phyloP scores from a whole-genome alignment of 1,139 yeast genomes.

The Sugiyamaella castrensis region DNA sequence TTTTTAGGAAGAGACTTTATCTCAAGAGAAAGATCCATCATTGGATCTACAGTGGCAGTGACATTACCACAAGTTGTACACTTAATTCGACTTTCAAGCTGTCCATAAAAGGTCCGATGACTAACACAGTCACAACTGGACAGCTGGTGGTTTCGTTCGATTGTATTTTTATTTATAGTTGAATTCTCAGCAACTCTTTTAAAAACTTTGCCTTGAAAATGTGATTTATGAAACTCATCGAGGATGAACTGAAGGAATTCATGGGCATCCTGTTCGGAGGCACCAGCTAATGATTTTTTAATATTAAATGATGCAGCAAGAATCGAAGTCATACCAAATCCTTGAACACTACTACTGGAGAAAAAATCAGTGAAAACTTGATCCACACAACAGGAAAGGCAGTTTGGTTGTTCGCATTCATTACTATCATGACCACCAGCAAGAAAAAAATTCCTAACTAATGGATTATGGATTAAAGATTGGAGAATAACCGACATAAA shows the following conservation, averaged over 20 bases:
- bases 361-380: conserved; percentile 65
- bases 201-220: conserved; percentile 21
- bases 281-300: conserved; percentile 83
- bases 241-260: conserved; percentile 91
- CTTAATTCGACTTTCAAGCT: conserved; percentile 65
- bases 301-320: conserved; percentile 81
- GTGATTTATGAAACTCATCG: conserved; percentile 65
- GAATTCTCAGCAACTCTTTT: conserved; percentile 12
- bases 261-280: conserved; percentile 96
- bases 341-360: conserved; percentile 53
- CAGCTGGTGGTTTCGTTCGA: conserved; percentile 6
- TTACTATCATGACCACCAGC: conserved; percentile 55
- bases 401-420: conserved; percentile 38
- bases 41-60: conserved; percentile 78
- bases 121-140: conserved; percentile 71
- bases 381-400: conserved; percentile 84
- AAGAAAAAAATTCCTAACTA: conserved; percentile 71
- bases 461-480: conserved; percentile 82
- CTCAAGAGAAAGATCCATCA: conserved; percentile 84
- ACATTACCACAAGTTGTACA: conserved; percentile 67
- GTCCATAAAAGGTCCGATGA: conserved; percentile 77
- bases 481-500: conserved; percentile 91
- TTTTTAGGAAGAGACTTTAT: conserved; percentile 24
- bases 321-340: conserved; percentile 72
- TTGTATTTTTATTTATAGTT: not conserved